A percentile compares a stretch with the other conserved stretches of the same genome.
phyloP scores from a whole-genome alignment of 306 rosid genomes.

The Cicer arietinum region DNA sequence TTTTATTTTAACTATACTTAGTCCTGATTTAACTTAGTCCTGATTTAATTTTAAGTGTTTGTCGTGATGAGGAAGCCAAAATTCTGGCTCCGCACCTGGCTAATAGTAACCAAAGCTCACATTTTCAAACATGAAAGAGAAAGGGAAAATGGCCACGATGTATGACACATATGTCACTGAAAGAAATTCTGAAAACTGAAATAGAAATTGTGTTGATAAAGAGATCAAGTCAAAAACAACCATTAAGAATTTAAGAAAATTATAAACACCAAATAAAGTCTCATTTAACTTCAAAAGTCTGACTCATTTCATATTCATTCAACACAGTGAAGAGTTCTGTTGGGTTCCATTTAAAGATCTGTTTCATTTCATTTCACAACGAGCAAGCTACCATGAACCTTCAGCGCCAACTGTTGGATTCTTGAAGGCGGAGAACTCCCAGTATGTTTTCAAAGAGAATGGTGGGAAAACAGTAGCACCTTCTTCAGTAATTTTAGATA shows the following conservation, averaged over 20 bases:
- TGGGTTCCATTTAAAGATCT: conserved; percentile 35
- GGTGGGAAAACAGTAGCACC: conserved; percentile 70
- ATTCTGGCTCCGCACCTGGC: too few species aligned
- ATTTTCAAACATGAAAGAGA: not conserved
- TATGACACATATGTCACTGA: not conserved
- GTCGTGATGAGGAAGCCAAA: too few species aligned
- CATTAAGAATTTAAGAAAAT: conserved; percentile 2
- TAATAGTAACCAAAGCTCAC: not conserved
- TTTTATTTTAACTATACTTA: too few species aligned
- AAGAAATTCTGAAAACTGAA: not conserved
- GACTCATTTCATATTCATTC: conserved; percentile 25
- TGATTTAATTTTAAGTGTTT: too few species aligned
- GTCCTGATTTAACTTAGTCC: too few species aligned
- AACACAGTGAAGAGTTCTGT: conserved; percentile 13
- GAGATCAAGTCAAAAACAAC: not conserved
- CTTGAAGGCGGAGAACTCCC: conserved; percentile 76
- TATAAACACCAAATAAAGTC: conserved; percentile 20
- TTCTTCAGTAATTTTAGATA: conserved; percentile 78
- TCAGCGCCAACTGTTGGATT: conserved; percentile 82
- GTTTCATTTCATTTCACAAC: conserved; percentile 22
- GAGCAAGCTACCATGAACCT: conserved; percentile 76
- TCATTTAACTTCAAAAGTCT: conserved; percentile 23
- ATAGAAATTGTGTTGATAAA: conserved; percentile 1
- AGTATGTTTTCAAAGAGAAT: conserved; percentile 78
- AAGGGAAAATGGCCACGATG: not conserved